These are phyloP conservation scores for Erythrophleum fordii DNA, from an alignment of 306 rosid genomes.

Conservation along the genomic window DNA sequence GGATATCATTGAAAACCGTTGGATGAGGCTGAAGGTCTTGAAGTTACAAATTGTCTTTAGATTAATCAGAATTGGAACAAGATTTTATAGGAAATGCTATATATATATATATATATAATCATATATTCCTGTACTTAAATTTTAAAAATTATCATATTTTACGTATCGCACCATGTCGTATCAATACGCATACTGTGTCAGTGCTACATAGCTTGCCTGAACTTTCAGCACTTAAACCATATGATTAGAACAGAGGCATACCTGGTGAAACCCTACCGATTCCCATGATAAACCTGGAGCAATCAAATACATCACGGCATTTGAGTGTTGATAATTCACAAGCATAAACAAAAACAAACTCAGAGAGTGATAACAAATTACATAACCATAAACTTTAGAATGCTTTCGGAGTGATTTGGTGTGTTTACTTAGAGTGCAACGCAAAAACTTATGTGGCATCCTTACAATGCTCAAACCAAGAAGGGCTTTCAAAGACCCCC, in stretches of 20 bases:
- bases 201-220: too few species aligned
- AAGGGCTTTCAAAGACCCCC: too few species aligned
- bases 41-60: too few species aligned
- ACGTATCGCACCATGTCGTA: too few species aligned
- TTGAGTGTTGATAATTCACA: conserved; percentile 20
- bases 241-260: conserved; percentile 24
- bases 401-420: background rate
- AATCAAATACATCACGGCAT: conserved; percentile 33
- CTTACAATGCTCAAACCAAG: background rate
- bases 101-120: too few species aligned
- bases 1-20: too few species aligned
- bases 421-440: background rate
- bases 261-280: conserved; percentile 37
- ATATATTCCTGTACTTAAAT: too few species aligned
- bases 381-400: conserved; percentile 21
- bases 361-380: conserved; percentile 16
- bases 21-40: too few species aligned
- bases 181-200: too few species aligned
- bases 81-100: too few species aligned
- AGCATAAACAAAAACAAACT: conserved; percentile 15
- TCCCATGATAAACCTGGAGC: conserved; percentile 68
- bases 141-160: too few species aligned
- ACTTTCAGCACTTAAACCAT: conserved; percentile 36
- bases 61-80: too few species aligned
- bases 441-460: conserved; percentile 16